Conservation (phyloP, 129 eudicot species). For the Heracleum sosnowskyi region DNA sequence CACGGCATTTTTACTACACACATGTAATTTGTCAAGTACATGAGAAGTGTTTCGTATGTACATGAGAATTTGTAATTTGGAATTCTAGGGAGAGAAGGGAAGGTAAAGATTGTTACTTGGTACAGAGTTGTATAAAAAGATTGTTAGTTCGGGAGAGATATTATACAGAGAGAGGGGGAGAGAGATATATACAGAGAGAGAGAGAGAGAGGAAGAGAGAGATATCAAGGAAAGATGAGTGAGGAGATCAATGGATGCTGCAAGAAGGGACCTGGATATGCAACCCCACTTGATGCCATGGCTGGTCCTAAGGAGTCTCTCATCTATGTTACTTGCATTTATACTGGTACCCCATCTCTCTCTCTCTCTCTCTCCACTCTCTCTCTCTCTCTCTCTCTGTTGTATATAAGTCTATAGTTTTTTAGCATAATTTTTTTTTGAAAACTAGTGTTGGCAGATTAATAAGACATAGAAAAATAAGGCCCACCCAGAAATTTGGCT, state of each 20-base stretch:
- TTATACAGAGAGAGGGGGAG: background rate
- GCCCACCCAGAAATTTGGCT: background rate
- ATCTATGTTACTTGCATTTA: conserved; percentile 85
- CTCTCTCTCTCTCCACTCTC: background rate
- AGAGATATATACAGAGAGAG: background rate
- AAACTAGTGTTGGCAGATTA: background rate
- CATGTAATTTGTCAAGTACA: background rate
- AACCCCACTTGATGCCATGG: conserved; percentile 86
- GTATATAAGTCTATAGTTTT: background rate
- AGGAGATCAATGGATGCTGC: background rate
- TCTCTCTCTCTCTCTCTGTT: background rate
- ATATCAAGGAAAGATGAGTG: background rate
- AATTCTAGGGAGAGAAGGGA: background rate
- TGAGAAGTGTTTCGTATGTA: too few species aligned
- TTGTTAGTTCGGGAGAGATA: background rate
- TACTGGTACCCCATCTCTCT: conserved; percentile 36
- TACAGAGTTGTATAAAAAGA: too few species aligned
- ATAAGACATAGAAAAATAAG: background rate
- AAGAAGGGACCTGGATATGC: conserved; percentile 87
- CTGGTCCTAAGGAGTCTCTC: conserved; percentile 76
- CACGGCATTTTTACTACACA: background rate
- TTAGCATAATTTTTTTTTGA: background rate
- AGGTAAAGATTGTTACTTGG: background rate
- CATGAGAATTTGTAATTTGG: background rate
- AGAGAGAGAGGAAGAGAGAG: too few species aligned